Conservation (phyloP, 495 filamentous ascomycete genomes). For the Chaetomium tenue region DNA sequence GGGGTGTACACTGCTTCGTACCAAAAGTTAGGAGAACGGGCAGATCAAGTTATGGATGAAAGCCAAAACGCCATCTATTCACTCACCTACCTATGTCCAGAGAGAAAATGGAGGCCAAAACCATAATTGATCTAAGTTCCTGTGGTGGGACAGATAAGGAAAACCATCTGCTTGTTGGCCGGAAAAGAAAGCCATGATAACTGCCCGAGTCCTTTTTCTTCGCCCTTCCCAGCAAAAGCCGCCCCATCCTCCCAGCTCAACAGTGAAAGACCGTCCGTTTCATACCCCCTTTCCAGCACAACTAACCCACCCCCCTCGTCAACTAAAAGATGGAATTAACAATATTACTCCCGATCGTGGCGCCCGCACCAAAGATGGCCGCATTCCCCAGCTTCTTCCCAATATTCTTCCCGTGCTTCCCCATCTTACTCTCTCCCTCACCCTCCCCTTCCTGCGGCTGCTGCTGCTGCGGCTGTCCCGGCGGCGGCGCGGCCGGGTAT, state of each 20-base stretch:
- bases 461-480: conserved; percentile 43
- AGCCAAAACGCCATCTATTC: neutral
- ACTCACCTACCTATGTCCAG: neutral
- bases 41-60: neutral
- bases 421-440: conserved; percentile 42
- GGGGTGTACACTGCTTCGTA: no score
- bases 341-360: conserved; percentile 86
- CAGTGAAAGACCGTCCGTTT: no score
- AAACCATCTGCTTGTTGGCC: neutral
- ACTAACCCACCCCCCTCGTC: neutral
- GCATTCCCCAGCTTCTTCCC: conserved; percentile 75
- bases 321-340: conserved; percentile 86
- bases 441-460: conserved; percentile 39
- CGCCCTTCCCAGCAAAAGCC: no score
- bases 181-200: no score
- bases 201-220: no score
- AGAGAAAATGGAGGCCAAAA: neutral
- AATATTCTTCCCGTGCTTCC: conserved; percentile 66
- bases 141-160: neutral
- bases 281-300: neutral
- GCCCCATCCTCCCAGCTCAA: no score
- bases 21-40: neutral
- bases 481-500: conserved; percentile 34
- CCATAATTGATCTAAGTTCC: neutral
- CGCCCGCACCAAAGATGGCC: conserved; percentile 81